A percentile compares a stretch with the other conserved stretches of the same genome.
Evolutionary conservation across 108 stramenopile species (phyloP).

Genomic region (Pseudonitzschia multistriata): DNA sequence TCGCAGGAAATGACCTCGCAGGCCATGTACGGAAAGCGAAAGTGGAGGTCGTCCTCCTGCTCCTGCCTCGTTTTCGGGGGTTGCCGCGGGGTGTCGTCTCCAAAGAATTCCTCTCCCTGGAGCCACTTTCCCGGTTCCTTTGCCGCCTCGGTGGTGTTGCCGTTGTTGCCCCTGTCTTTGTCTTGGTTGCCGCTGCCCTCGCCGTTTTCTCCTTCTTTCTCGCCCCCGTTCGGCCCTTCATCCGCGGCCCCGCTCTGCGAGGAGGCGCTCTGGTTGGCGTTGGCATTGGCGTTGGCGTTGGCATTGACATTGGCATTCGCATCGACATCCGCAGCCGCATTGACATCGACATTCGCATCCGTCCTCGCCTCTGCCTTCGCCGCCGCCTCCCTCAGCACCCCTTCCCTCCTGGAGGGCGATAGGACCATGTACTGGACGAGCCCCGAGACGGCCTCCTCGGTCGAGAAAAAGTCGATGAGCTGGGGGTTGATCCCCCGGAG

Average conservation of each 20-base stretch:
- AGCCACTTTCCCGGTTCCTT: not conserved
- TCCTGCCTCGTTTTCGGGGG: conserved; percentile 23
- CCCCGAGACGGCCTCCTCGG: conserved; percentile 64
- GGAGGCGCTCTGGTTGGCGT: not conserved
- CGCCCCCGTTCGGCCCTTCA: not conserved
- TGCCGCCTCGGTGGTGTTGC: not conserved
- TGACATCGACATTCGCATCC: not conserved
- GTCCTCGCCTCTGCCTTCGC: not conserved
- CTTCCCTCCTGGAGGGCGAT: conserved; percentile 14
- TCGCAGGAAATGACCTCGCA: conserved; percentile 97
- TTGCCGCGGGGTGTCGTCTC: conserved; percentile 1
- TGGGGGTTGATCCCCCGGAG: conserved; percentile 81
- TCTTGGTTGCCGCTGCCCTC: not conserved
- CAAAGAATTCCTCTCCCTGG: not conserved
- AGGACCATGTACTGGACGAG: conserved; percentile 69
- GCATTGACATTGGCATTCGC: not conserved
- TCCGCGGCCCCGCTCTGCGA: not conserved
- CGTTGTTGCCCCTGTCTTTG: not conserved
- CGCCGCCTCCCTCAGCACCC: not conserved
- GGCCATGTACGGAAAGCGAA: conserved; percentile 93
- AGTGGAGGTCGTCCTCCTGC: conserved; percentile 43
- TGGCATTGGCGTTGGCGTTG: not conserved
- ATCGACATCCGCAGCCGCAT: not conserved
- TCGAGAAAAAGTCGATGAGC: conserved; percentile 84
- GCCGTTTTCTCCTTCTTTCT: conserved; percentile 12